phyloP scores from a whole-genome alignment of 2,329 filamentous ascomycete species.

The Aspergillus ochraceus region DNA sequence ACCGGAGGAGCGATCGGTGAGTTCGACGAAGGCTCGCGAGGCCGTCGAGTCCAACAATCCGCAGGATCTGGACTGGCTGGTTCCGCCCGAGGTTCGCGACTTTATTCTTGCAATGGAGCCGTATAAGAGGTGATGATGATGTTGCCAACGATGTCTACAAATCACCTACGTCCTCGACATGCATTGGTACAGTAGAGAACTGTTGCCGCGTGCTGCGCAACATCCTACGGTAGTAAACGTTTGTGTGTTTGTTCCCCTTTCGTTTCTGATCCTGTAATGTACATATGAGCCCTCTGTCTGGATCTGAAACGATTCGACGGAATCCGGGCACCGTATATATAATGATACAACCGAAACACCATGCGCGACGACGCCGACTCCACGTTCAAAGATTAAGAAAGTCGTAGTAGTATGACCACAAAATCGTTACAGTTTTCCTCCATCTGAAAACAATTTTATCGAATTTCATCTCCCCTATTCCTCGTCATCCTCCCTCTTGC shows the following conservation, averaged over 20 bases:
- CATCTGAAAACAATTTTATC: not conserved
- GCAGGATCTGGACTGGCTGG: constrained; percentile 35
- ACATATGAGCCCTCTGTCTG: not conserved
- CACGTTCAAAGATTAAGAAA: not conserved
- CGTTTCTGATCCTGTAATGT: not conserved
- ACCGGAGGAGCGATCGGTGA: constrained; percentile 37
- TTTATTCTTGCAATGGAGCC: constrained; percentile 33
- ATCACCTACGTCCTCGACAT: not conserved
- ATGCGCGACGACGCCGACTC: constrained; percentile 7
- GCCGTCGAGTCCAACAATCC: constrained; percentile 29
- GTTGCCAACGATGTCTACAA: not conserved
- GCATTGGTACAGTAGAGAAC: not conserved
- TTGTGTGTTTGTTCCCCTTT: not conserved
- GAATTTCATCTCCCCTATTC: constrained; percentile 9
- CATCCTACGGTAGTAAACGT: not conserved
- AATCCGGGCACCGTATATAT: not conserved
- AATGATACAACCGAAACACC: constrained; percentile 1
- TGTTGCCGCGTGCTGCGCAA: not conserved
- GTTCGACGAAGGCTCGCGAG: constrained; percentile 45
- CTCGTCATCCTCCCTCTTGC: constrained; percentile 42
- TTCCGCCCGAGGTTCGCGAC: constrained; percentile 34
- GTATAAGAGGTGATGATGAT: constrained; percentile 24
- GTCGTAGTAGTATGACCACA: not conserved
- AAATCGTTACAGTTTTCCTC: not conserved
- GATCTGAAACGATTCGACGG: not conserved